Evolutionary conservation across 306 rosid genomes (phyloP), one percentile per base, ranked within the genome.

Genomic region (Psophocarpus tetragonolobus): DNA sequence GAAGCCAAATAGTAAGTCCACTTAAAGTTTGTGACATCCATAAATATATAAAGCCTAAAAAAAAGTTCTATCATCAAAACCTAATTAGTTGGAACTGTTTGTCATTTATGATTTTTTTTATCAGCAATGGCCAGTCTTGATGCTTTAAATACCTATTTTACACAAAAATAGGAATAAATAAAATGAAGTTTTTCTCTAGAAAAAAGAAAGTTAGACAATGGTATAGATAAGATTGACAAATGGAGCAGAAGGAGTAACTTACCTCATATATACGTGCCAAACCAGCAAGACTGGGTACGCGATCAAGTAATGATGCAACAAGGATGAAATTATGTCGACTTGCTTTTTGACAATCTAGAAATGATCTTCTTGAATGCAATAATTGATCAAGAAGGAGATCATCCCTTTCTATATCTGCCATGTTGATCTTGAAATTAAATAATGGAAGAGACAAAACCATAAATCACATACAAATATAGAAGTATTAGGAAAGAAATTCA

Each of bases 191-290:
- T 50, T 51, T 61, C 10, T 69, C 57, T 3, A 47, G 64, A 53
- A 17, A 48, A 71, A 20, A 68, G 1, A 29, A 9, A 50, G 21
- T 13, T 42, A 33, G 14, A 23, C 3, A 17, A 60, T 23, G 48
- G 33, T 68, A 81, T 7, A 64, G n/a, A 76, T 41, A 57, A 58
- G 27, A 45, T 67, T 39, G 32, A 12, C 32, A 74, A 75, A 63
- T 21, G 72, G n/a, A 36, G 65, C 4, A 71, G 48, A 76, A 44
- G 50, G 58, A 44, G 85, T 8, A 50, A 79, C 86, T 70, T 56
- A 94, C 98, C 93, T 90, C 98, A 68, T 97, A 95, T 44, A 97
- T 91, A 64, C 98, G 91, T 47, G 97, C 95, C 87, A 95, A 84
- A 42, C 98, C 98, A 14, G 98, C 97, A 74, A 95, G 93, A 78